A percentile compares a stretch with the other conserved stretches of the same genome.
Evolutionary conservation across 2,329 filamentous ascomycete genomes (phyloP).

Genomic region (Mycosphaerelloides madeirae): DNA sequence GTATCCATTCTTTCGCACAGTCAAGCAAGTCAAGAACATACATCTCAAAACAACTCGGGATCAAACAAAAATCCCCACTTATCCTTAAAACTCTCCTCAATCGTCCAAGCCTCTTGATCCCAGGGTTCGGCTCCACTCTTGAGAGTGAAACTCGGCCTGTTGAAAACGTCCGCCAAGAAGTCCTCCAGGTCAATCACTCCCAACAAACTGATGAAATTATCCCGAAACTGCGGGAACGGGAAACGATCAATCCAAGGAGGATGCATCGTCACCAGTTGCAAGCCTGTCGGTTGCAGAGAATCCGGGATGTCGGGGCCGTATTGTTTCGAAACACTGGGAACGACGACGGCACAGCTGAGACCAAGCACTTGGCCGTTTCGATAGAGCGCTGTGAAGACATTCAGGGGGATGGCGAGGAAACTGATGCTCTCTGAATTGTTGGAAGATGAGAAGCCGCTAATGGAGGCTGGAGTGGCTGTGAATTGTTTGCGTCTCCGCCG

Average conservation of each 20-base stretch:
- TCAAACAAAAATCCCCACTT: slow-evolving; percentile 38
- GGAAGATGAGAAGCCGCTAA: background rate
- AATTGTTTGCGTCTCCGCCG: background rate
- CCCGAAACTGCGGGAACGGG: slow-evolving; percentile 39
- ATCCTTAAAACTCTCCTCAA: slow-evolving; percentile 30
- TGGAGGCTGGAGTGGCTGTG: background rate
- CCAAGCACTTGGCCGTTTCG: slow-evolving; percentile 32
- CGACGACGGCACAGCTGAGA: slow-evolving; percentile 25
- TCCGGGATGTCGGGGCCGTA: slow-evolving; percentile 15
- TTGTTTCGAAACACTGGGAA: slow-evolving; percentile 25
- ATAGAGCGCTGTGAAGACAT: slow-evolving; percentile 30
- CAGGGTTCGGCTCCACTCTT: slow-evolving; percentile 26
- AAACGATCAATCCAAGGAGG: slow-evolving; percentile 40
- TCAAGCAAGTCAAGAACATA: background rate
- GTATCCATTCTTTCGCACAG: too few species aligned
- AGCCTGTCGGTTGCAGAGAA: slow-evolving; percentile 32
- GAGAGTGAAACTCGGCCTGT: slow-evolving; percentile 33
- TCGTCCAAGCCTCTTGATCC: slow-evolving; percentile 35
- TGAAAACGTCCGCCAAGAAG: slow-evolving; percentile 33
- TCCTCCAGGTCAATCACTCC: slow-evolving; percentile 35
- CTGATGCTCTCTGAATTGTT: slow-evolving; percentile 1
- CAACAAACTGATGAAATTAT: slow-evolving; percentile 34
- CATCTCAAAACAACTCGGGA: slow-evolving; percentile 6
- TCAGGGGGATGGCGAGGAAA: slow-evolving; percentile 13
- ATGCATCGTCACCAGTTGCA: slow-evolving; percentile 34